phyloP scores from a whole-genome alignment of 2,329 filamentous ascomycete species.

The Aspergillus unguis region DNA sequence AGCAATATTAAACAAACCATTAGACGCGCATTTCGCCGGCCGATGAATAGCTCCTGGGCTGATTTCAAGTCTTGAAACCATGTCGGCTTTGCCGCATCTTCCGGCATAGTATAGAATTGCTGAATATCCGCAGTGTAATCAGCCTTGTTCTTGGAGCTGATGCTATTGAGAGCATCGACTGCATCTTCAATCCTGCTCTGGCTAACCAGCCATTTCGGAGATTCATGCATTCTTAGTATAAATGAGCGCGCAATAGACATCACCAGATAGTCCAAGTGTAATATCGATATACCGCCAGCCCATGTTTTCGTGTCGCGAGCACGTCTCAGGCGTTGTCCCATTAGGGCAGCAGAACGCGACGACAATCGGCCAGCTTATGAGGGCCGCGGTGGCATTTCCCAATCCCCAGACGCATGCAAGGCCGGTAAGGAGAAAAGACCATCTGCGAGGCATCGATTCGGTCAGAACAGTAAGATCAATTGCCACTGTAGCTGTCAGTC shows the following conservation, averaged over 20 bases:
- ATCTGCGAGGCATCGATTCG: not conserved
- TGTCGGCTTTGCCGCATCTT: not conserved
- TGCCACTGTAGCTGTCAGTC: slow-evolving; percentile 18
- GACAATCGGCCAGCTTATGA: not conserved
- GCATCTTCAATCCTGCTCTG: slow-evolving; percentile 53
- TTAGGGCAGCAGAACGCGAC: slow-evolving; percentile 26
- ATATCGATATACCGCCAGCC: slow-evolving; percentile 60
- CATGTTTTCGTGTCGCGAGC: slow-evolving; percentile 51
- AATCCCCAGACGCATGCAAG: slow-evolving; percentile 31
- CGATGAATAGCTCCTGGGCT: not conserved
- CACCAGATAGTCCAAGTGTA: slow-evolving; percentile 49
- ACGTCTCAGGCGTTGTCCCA: slow-evolving; percentile 27
- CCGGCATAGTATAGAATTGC: not conserved
- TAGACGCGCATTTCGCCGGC: not conserved
- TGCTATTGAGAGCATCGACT: slow-evolving; percentile 38
- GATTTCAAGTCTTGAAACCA: not conserved
- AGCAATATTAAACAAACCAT: not conserved
- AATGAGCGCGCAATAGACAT: slow-evolving; percentile 54
- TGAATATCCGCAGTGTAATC: not conserved
- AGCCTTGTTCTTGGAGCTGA: not conserved
- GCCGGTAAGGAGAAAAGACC: not conserved
- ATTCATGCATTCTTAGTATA: slow-evolving; percentile 54
- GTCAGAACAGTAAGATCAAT: not conserved
- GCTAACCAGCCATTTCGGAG: slow-evolving; percentile 55
- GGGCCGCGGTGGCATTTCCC: slow-evolving; percentile 24